Evolutionary conservation across 441 rosid genomes (phyloP).

Genomic region (Rhodomyrtus psidioides): DNA sequence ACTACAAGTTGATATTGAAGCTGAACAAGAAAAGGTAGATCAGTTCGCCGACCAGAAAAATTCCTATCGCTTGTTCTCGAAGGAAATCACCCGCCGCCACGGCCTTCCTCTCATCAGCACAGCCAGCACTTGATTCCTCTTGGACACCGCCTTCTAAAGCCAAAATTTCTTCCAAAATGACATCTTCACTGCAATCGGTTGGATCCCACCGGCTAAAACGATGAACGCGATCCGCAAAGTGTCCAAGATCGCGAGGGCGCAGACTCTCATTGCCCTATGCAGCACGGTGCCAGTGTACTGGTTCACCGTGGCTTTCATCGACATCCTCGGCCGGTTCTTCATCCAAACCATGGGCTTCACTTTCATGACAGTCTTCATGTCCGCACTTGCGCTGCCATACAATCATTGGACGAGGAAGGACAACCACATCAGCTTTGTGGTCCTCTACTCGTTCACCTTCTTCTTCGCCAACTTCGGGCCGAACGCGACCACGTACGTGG

Average conservation of each 20-base stretch:
- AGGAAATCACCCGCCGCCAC: background rate
- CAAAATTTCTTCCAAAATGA: background rate
- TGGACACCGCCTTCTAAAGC: background rate
- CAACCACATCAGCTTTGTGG: background rate
- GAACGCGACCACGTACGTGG: background rate
- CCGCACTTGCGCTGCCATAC: background rate
- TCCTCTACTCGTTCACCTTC: background rate
- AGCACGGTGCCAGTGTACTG: background rate
- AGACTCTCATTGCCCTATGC: background rate
- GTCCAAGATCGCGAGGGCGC: background rate
- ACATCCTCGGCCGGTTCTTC: background rate
- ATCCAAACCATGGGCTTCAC: background rate
- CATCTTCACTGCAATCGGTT: background rate
- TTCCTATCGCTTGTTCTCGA: background rate
- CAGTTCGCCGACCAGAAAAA: background rate
- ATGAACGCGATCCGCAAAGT: background rate
- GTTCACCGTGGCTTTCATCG: background rate
- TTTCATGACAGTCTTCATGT: background rate
- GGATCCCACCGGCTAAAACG: background rate
- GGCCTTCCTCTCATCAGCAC: background rate
- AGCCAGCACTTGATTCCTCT: background rate
- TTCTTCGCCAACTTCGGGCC: background rate
- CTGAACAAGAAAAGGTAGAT: background rate
- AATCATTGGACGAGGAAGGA: background rate
- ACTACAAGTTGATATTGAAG: background rate